Conservation (phyloP, 2,329 filamentous ascomycete genomes). For the Coniochaeta ligniaria region DNA sequence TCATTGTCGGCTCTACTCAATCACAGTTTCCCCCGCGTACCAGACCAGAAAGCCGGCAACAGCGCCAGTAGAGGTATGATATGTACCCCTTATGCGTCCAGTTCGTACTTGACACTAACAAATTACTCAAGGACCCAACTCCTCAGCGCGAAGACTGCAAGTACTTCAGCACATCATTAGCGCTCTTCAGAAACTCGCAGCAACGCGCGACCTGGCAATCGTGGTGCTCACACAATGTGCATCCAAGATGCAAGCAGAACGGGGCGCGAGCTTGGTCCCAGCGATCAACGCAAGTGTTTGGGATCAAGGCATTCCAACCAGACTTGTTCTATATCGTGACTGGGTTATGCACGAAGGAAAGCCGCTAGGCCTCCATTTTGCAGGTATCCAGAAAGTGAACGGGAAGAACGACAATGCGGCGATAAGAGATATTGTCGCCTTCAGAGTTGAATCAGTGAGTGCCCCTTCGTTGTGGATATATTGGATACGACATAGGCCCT, state of each 20-base stretch:
- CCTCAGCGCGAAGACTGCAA: constrained; percentile 37
- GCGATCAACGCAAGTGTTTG: constrained; percentile 70
- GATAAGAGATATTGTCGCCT: constrained; percentile 39
- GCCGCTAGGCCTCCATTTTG: constrained; percentile 47
- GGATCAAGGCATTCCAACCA: constrained; percentile 69
- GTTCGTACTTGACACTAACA: constrained; percentile 23
- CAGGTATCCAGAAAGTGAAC: constrained; percentile 58
- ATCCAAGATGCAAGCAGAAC: constrained; percentile 66
- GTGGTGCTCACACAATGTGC: constrained; percentile 73
- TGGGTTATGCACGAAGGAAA: constrained; percentile 48
- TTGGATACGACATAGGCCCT: neutral
- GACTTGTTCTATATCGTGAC: constrained; percentile 74
- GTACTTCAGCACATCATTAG: constrained; percentile 58
- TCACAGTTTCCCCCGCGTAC: constrained; percentile 55
- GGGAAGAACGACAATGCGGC: constrained; percentile 36
- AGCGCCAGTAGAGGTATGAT: constrained; percentile 25
- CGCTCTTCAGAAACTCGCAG: constrained; percentile 68
- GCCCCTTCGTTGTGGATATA: constrained; percentile 8
- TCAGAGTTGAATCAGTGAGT: constrained; percentile 39
- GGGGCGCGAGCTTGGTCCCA: constrained; percentile 63
- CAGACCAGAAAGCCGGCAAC: constrained; percentile 17
- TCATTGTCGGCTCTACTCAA: constrained; percentile 71
- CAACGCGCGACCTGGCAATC: constrained; percentile 64
- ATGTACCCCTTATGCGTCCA: constrained; percentile 2
- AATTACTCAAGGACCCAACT: constrained; percentile 4